Percentiles rank a stretch among this genome's conserved stretches.
phyloP scores from a whole-genome alignment of 768 basidiomycete genomes.

The Bullera alba region DNA sequence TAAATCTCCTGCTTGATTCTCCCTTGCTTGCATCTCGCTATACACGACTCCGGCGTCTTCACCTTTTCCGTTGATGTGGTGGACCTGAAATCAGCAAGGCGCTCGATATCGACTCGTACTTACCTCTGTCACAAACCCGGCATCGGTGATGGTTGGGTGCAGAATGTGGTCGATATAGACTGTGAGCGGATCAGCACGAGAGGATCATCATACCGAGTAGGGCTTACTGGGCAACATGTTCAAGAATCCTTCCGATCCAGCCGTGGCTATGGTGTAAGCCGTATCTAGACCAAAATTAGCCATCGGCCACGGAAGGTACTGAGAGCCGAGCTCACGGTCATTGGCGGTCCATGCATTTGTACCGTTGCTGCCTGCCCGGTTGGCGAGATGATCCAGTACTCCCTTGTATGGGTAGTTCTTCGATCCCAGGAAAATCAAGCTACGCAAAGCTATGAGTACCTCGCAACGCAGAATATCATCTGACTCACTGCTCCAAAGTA shows the following conservation, averaged over 20 bases:
- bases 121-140: slow-evolving; percentile 65
- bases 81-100: slow-evolving; percentile 52
- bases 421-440: slow-evolving; percentile 89
- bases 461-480: slow-evolving; percentile 1
- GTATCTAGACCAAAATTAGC: slow-evolving; percentile 58
- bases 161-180: slow-evolving; percentile 95
- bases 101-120: neutral
- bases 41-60: slow-evolving; percentile 94
- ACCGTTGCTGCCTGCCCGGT: slow-evolving; percentile 57
- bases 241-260: slow-evolving; percentile 74
- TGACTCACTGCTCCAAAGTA: slow-evolving; percentile 85
- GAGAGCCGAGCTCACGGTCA: slow-evolving; percentile 20
- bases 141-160: slow-evolving; percentile 86
- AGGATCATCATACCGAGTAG: slow-evolving; percentile 27
- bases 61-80: slow-evolving; percentile 84
- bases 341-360: slow-evolving; percentile 93
- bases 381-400: slow-evolving; percentile 87
- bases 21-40: slow-evolving; percentile 52
- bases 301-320: neutral
- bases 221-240: slow-evolving; percentile 45
- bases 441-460: slow-evolving; percentile 38
- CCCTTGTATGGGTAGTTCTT: slow-evolving; percentile 95
- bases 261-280: slow-evolving; percentile 91
- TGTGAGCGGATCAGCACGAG: slow-evolving; percentile 49
- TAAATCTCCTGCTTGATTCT: slow-evolving; percentile 84